Evolutionary conservation across 805 yeast genomes (phyloP), one percentile per base, ranked within the genome.

Genomic region (Candida loeiensis): DNA sequence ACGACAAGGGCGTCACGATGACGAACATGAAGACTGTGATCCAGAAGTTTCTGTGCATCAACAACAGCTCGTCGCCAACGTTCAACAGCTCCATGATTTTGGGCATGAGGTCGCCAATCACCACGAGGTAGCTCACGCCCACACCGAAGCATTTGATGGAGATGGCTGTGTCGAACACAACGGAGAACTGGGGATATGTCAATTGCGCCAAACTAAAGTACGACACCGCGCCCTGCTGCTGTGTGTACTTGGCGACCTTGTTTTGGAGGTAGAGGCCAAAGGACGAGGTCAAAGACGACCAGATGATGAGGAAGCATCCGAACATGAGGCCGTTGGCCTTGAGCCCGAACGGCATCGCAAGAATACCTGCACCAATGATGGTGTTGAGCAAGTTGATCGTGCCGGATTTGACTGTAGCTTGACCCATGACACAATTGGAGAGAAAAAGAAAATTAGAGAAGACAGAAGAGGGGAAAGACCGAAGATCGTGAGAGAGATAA

Each of bases 111-210:
- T 85, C 93, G 9, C 93, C 93, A 38, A 85, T 77, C 38, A 85
- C 72, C 13, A 85, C 85, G 43, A 85, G 56, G 52, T 85, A 85
- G 34, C 82, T 74, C 11, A 85, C 66, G 2, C 82, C 82, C 13
- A 82, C 89, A 17, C 95, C 95, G 61, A 81, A 85, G 56, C 91
- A 83, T 61, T 85, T 89, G 34, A 83, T 67, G 24, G 82, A 77
- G 56, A 85, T 83, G 25, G 88, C 84, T 17, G 80, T 59, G 60
- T 85, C 93, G 54, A 85, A 85, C n/a, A 84, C 53, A 4, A 84
- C 72, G 4, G 84, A 70, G 19, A 83, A 57, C n/a, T 71, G 71
- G 1, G 93, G 93, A 51, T 83, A 84, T 0, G 91, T 81, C 43
- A 84, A 55, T 46, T 69, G 74, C 24, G 73, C 65, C 46, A 69